Conservation (phyloP, 495 filamentous ascomycete genomes). For the Penicillium atrosanguineum region DNA sequence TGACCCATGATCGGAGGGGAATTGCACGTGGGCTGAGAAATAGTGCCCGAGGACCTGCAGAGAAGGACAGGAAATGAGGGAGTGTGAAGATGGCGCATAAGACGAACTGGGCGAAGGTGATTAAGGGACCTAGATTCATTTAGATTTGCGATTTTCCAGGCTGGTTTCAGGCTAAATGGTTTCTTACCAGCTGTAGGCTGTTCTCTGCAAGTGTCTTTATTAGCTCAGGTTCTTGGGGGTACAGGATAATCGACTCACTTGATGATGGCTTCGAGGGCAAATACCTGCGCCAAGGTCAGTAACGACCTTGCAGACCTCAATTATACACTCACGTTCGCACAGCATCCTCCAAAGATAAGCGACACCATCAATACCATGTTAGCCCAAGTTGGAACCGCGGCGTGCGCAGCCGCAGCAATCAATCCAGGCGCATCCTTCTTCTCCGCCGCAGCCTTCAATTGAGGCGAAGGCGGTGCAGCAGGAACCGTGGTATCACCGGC, state of each 20-base stretch:
- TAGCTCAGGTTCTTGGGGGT: constrained; percentile 5
- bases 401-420: constrained; percentile 39
- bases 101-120: constrained; percentile 93
- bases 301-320: not conserved
- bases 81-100: constrained; percentile 66
- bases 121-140: constrained; percentile 63
- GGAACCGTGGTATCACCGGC: not conserved
- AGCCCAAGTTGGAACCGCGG: constrained; percentile 64
- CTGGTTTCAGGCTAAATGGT: not conserved
- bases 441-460: not conserved
- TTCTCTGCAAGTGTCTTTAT: constrained; percentile 26
- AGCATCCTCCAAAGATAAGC: constrained; percentile 95
- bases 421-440: constrained; percentile 55
- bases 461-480: not conserved
- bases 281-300: constrained; percentile 55
- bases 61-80: constrained; percentile 72
- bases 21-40: constrained; percentile 77
- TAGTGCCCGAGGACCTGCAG: constrained; percentile 56
- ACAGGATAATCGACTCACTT: constrained; percentile 58
- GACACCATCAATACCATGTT: constrained; percentile 69
- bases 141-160: not conserved
- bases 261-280: constrained; percentile 91
- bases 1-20: constrained; percentile 77
- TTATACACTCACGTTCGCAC: constrained; percentile 75
- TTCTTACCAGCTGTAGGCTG: constrained; percentile 36